Percentiles rank a stretch among this genome's conserved stretches.
phyloP scores from a whole-genome alignment of 768 basidiomycete species.

The Lactarius vividus region DNA sequence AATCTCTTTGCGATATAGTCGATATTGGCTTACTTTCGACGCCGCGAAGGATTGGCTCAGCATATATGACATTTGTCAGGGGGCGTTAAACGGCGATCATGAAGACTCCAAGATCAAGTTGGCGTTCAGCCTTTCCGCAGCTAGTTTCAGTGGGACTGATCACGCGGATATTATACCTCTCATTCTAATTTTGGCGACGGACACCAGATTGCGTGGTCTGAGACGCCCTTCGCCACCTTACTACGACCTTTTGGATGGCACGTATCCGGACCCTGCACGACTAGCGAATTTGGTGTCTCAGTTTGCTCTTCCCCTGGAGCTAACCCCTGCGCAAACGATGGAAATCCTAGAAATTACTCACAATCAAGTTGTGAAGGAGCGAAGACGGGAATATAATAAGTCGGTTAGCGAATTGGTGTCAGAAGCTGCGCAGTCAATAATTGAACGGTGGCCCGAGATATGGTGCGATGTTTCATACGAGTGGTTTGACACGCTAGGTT shows the following conservation, averaged over 20 bases:
- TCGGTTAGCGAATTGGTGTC: not conserved
- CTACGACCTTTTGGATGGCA: not conserved
- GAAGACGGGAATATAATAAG: not conserved
- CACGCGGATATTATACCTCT: not conserved
- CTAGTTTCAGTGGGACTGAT: not conserved
- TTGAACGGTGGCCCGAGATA: not conserved
- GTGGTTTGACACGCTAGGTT: not conserved
- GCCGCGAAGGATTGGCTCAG: constrained; percentile 1
- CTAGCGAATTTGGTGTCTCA: not conserved
- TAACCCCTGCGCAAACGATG: not conserved
- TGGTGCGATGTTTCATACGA: not conserved
- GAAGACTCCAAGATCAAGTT: constrained; percentile 1
- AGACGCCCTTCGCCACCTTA: not conserved
- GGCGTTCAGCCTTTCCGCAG: constrained; percentile 9
- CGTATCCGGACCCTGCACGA: not conserved
- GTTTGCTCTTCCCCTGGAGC: not conserved
- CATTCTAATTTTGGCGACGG: constrained; percentile 2
- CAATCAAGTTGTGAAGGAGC: not conserved
- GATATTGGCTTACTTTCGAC: constrained; percentile 11
- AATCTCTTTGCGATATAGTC: not conserved
- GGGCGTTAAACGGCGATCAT: not conserved
- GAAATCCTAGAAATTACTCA: not conserved
- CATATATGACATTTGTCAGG: not conserved
- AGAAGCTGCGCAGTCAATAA: not conserved
- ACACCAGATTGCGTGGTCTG: not conserved